Evolutionary conservation across 108 stramenopile species (phyloP), one percentile per base, ranked within the genome.

Genomic region (Skeletonema grethae): DNA sequence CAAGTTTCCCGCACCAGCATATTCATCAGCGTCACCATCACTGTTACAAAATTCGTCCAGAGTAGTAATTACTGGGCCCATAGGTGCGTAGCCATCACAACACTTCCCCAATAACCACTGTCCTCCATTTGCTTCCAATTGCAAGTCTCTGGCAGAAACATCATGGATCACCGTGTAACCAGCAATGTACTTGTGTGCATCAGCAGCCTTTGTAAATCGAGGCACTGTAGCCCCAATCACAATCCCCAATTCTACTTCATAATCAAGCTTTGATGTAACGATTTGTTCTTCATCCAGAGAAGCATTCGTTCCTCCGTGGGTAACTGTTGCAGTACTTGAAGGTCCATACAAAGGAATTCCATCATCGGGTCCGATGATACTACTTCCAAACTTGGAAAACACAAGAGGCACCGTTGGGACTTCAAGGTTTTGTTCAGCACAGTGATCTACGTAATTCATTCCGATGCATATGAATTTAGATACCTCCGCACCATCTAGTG

Each of bases 101-200:
- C 74, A 61, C 57, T 88, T 86, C 36, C 87, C 87, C 45, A 88
- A 59, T 2, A 86, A 70, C 87, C 87, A 88, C 57, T 88, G 87
- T 0, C 87, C 87, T 34, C 85, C 85, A 70, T 86, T 86, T 41
- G 81, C 82, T 65, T 88, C 85, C 53, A 88, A 60, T 70, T 88
- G 87, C 84, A 83, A 88, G 58, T 88, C 87, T 43, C 87, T 57
- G 58, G 85, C 85, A 18, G 69, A 72, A 16, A 88, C 85, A 65
- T 88, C 87, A 53, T 88, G 87, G 12, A 86, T 69, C 9, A 88
- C 84, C 7, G 87, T 86, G 38, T 78, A 88, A 18, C 87, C 87
- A 10, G 83, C 87, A 59, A 88, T 82, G 59, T 84, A 86, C 39
- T 82, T 62, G 10, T 29, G 28, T 15, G 84, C 87, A 32, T 84